Conservation (phyloP, 225 moss, liverwort and hornwort genomes). For the Physcomitrellopsis africana region DNA sequence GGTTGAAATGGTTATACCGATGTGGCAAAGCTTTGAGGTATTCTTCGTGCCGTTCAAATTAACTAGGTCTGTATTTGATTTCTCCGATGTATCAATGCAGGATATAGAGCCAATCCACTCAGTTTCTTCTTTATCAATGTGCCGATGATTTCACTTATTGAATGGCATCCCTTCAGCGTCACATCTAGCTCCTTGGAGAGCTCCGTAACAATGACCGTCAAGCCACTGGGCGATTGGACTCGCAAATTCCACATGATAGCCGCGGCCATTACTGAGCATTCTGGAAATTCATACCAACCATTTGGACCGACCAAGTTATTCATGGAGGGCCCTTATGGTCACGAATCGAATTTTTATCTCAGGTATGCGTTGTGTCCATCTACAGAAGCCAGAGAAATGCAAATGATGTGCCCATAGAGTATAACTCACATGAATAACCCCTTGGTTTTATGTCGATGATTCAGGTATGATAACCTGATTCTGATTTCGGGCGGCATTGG, state of each 20-base stretch:
- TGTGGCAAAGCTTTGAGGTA: no score
- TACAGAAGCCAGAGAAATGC: conserved; percentile 1
- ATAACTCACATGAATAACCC: not conserved
- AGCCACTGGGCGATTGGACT: conserved; percentile 49
- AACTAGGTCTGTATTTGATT: no score
- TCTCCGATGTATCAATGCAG: conserved; percentile 24
- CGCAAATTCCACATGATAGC: conserved; percentile 11
- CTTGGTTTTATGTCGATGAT: no score
- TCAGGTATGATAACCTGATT: conserved; percentile 22
- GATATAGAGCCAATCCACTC: conserved; percentile 33
- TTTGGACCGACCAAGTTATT: not conserved
- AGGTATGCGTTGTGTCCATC: conserved; percentile 18
- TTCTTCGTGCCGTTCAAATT: not conserved
- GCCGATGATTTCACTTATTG: conserved; percentile 34
- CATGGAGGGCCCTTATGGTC: not conserved
- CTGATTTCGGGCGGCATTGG: conserved; percentile 26
- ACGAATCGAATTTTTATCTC: no score
- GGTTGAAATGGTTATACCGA: no score
- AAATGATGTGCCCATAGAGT: not conserved
- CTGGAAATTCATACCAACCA: no score
- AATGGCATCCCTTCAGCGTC: conserved; percentile 65
- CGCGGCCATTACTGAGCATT: not conserved
- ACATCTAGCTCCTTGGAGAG: conserved; percentile 50
- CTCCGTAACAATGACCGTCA: conserved; percentile 40
- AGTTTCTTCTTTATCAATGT: conserved; percentile 44